A percentile compares a stretch with the other conserved stretches of the same genome.
phyloP scores from a whole-genome alignment of 75 land plant species.

The Pinus tabuliformis region DNA sequence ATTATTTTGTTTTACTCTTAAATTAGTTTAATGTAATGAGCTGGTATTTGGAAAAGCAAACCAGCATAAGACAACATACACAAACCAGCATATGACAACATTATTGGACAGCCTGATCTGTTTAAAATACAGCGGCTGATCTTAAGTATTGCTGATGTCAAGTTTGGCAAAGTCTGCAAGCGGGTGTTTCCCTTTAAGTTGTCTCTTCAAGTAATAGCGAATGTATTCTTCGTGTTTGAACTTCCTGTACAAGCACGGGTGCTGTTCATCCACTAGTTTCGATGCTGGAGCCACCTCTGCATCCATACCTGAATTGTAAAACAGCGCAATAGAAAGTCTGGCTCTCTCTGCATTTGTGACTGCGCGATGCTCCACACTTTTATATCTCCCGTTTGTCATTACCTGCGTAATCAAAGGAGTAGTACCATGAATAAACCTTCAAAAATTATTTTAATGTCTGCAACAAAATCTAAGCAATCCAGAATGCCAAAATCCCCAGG shows the following conservation, averaged over 20 bases:
- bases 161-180: slow-evolving; percentile 1
- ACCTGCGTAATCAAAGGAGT: slow-evolving; percentile 10
- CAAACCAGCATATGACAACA: too few species aligned
- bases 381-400: slow-evolving; percentile 40
- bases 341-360: slow-evolving; percentile 21
- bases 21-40: too few species aligned
- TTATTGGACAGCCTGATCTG: too few species aligned
- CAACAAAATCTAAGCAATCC: neutral
- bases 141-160: neutral
- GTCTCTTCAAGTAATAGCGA: neutral
- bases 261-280: slow-evolving; percentile 21
- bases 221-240: slow-evolving; percentile 27
- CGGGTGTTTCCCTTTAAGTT: neutral
- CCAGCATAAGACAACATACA: too few species aligned
- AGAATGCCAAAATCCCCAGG: neutral
- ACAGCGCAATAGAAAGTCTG: slow-evolving; percentile 30
- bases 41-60: too few species aligned
- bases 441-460: neutral
- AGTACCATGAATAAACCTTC: neutral
- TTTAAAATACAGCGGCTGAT: too few species aligned
- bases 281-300: slow-evolving; percentile 21
- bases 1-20: too few species aligned
- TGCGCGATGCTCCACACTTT: slow-evolving; percentile 40
- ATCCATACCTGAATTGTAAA: slow-evolving; percentile 16
- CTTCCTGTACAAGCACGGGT: slow-evolving; percentile 20